Evolutionary conservation across 768 basidiomycete genomes (phyloP).

Genomic region (Piloderma croceum): DNA sequence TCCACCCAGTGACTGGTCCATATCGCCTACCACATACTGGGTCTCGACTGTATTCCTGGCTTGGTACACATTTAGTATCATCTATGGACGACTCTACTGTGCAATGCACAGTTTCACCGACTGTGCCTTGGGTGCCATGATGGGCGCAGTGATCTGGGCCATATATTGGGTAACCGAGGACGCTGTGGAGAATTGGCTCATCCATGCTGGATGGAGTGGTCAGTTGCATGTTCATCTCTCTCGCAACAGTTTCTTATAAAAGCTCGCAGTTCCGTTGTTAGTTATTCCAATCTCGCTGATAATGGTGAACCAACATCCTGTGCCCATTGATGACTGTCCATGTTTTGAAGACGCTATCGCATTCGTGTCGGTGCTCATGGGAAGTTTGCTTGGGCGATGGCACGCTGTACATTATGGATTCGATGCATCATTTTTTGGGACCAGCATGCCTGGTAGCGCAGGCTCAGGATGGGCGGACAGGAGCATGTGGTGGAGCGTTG

Average conservation of each 20-base stretch:
- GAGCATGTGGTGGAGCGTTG: conserved; percentile 32
- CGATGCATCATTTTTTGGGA: conserved; percentile 18
- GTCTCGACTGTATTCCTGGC: conserved; percentile 39
- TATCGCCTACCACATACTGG: conserved; percentile 44
- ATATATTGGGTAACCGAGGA: conserved; percentile 30
- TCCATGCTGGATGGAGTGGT: conserved; percentile 32
- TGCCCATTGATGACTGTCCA: conserved; percentile 94
- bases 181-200: conserved; percentile 35
- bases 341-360: conserved; percentile 98
- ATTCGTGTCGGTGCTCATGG: conserved; percentile 77
- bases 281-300: conserved; percentile 61
- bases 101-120: conserved; percentile 88
- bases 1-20: conserved; percentile 24
- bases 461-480: conserved; percentile 33
- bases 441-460: conserved; percentile 55
- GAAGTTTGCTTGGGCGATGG: conserved; percentile 71
- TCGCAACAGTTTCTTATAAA: conserved; percentile 4
- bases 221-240: conserved; percentile 11
- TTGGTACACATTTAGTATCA: conserved; percentile 64
- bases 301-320: conserved; percentile 83
- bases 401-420: conserved; percentile 27
- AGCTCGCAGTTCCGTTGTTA: conserved; percentile 46
- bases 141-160: conserved; percentile 67
- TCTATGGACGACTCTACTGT: conserved; percentile 77
- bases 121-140: conserved; percentile 52